Conservation (phyloP, 2,329 filamentous ascomycete species). For the Bertia moriformis region DNA sequence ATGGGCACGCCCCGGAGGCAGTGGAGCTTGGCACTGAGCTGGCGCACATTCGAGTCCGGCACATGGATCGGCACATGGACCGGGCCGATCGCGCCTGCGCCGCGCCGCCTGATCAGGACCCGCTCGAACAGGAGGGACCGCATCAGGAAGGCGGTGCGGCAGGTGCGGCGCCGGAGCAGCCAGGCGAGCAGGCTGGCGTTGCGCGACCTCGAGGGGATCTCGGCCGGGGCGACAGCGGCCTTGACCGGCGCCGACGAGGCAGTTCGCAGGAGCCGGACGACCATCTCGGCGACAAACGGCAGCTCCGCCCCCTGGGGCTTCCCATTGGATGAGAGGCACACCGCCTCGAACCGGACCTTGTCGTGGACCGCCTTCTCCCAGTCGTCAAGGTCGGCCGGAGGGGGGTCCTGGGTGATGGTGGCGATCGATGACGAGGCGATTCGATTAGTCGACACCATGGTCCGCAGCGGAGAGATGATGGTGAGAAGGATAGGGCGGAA, state of each 20-base stretch:
- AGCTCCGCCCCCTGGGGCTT: slow-evolving; percentile 21
- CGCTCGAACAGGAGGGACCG: slow-evolving; percentile 48
- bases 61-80: slow-evolving; percentile 5
- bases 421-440: too few species aligned
- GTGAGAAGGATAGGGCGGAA: too few species aligned
- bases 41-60: slow-evolving; percentile 31
- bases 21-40: slow-evolving; percentile 58
- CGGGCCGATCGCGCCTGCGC: slow-evolving; percentile 1
- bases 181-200: slow-evolving; percentile 27
- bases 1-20: slow-evolving; percentile 49
- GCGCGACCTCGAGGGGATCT: slow-evolving; percentile 23
- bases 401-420: slow-evolving; percentile 19
- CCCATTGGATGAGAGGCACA: slow-evolving; percentile 18
- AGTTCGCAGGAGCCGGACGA: slow-evolving; percentile 29
- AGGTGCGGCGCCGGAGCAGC: slow-evolving; percentile 29
- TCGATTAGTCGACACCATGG: too few species aligned
- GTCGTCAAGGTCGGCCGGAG: slow-evolving; percentile 18
- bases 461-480: too few species aligned
- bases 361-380: slow-evolving; percentile 28
- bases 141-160: slow-evolving; percentile 44
- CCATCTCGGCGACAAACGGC: too few species aligned
- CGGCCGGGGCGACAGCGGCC: slow-evolving; percentile 20
- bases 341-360: slow-evolving; percentile 23
- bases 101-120: slow-evolving; percentile 28
- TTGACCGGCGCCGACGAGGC: slow-evolving; percentile 28